A percentile compares a stretch with the other conserved stretches of the same genome.
Conservation (phyloP, 1,284 basidiomycete genomes). For the Irpex rosettiformis region DNA sequence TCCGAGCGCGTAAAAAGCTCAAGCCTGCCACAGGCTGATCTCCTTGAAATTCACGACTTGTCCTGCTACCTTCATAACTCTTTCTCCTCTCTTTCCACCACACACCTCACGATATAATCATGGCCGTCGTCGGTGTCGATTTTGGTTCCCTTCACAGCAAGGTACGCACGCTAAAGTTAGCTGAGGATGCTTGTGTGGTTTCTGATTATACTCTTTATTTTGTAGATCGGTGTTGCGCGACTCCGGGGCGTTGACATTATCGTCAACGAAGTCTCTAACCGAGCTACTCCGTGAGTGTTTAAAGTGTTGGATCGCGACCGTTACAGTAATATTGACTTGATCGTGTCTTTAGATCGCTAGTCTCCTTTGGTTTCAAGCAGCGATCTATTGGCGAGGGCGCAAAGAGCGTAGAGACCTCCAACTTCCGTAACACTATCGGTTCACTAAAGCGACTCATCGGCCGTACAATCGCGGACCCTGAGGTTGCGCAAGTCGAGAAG, state of each 20-base stretch:
- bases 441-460: slow-evolving; percentile 87
- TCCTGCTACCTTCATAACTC: slow-evolving; percentile 18
- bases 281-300: slow-evolving; percentile 78
- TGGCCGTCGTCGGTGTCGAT: slow-evolving; percentile 92
- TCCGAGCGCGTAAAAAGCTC: slow-evolving; percentile 30
- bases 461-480: slow-evolving; percentile 70
- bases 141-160: slow-evolving; percentile 87
- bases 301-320: not conserved
- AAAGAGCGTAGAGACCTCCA: slow-evolving; percentile 96
- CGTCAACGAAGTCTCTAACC: slow-evolving; percentile 93
- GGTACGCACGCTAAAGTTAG: slow-evolving; percentile 41
- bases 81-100: slow-evolving; percentile 12
- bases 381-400: slow-evolving; percentile 89
- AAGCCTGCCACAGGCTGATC: slow-evolving; percentile 1
- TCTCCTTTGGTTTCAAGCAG: slow-evolving; percentile 88
- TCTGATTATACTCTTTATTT: slow-evolving; percentile 17
- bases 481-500: slow-evolving; percentile 79
- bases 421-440: slow-evolving; percentile 94
- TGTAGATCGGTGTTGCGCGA: slow-evolving; percentile 87
- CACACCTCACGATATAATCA: slow-evolving; percentile 27
- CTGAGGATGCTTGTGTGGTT: slow-evolving; percentile 7
- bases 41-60: slow-evolving; percentile 15
- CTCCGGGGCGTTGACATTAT: slow-evolving; percentile 95
- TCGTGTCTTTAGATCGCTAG: slow-evolving; percentile 64
- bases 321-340: slow-evolving; percentile 5